Conservation (phyloP, 2,329 filamentous ascomycete species). For the Alternaria arborescens region DNA sequence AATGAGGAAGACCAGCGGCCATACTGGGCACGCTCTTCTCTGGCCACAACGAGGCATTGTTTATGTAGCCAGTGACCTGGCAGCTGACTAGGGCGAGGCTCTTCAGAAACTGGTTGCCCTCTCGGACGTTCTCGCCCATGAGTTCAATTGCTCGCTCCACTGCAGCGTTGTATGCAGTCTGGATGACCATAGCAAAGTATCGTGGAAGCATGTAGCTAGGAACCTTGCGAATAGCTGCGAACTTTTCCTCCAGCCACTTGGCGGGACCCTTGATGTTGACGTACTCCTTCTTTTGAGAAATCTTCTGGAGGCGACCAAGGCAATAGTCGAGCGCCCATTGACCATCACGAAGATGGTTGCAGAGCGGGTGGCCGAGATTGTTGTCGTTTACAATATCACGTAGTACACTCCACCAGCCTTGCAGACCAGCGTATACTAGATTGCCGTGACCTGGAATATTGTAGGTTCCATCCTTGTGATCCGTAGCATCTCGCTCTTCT, state of each 20-base stretch:
- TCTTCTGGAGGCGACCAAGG: constrained; percentile 76
- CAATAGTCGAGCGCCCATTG: constrained; percentile 94
- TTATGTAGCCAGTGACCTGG: constrained; percentile 88
- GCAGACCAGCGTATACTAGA: constrained; percentile 93
- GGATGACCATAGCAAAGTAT: constrained; percentile 89
- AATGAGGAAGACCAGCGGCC: constrained; percentile 92
- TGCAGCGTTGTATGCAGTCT: constrained; percentile 86
- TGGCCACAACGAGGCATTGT: constrained; percentile 90
- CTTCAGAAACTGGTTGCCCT: constrained; percentile 89
- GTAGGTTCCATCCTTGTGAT: constrained; percentile 86
- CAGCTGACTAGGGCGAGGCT: constrained; percentile 89
- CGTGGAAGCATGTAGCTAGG: constrained; percentile 90
- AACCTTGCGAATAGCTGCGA: constrained; percentile 83
- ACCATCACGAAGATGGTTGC: constrained; percentile 89
- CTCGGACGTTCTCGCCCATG: constrained; percentile 77
- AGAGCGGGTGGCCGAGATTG: constrained; percentile 90
- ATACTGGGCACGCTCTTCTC: constrained; percentile 83
- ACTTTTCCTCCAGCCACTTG: constrained; percentile 82
- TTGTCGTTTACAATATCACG: constrained; percentile 87
- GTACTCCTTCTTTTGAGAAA: constrained; percentile 70
- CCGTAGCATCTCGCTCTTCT: constrained; percentile 83
- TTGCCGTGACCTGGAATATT: constrained; percentile 83
- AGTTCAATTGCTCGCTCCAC: constrained; percentile 79
- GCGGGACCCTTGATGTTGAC: constrained; percentile 71
- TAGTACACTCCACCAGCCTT: constrained; percentile 97